phyloP scores from a whole-genome alignment of 2,329 filamentous ascomycete genomes.

The Paecilomyces sp. region DNA sequence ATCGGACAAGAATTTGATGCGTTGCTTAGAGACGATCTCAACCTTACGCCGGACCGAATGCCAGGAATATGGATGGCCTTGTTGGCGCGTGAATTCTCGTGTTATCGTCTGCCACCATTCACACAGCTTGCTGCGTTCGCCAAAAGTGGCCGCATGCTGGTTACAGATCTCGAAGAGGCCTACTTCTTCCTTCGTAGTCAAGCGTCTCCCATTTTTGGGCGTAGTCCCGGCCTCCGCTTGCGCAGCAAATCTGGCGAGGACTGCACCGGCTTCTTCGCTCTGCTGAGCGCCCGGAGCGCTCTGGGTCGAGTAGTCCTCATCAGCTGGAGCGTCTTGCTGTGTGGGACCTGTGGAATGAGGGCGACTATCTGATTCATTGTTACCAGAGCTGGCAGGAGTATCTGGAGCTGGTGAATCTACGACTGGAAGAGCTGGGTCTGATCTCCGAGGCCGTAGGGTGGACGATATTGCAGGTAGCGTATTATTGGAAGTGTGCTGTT shows the following conservation, averaged over 20 bases:
- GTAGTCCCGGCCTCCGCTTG: conserved; percentile 3
- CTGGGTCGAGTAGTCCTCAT: conserved; percentile 14
- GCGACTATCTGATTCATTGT: conserved; percentile 3
- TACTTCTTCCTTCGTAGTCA: conserved; percentile 34
- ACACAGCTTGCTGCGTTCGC: conserved; percentile 33
- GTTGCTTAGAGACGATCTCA: conserved; percentile 33
- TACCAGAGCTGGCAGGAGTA: conserved; percentile 9
- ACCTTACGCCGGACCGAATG: conserved; percentile 37
- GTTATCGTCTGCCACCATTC: conserved; percentile 36
- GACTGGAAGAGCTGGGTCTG: neutral
- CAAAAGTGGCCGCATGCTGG: conserved; percentile 27
- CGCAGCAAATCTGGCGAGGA: neutral
- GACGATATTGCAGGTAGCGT: neutral
- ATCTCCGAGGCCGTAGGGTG: neutral
- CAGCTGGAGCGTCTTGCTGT: conserved; percentile 5
- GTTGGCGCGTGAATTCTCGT: conserved; percentile 27
- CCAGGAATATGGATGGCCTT: conserved; percentile 36
- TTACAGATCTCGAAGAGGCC: conserved; percentile 35
- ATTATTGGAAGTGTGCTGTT: conserved; percentile 2
- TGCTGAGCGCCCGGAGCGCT: neutral
- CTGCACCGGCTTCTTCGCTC: neutral
- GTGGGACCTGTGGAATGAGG: conserved; percentile 4
- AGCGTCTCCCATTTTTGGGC: conserved; percentile 29
- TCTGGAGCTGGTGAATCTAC: neutral
- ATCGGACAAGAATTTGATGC: conserved; percentile 32